These are phyloP conservation scores for Mucor plumbeus DNA, from an alignment of 371 early-diverging fungal species.

Conservation along the genomic window DNA sequence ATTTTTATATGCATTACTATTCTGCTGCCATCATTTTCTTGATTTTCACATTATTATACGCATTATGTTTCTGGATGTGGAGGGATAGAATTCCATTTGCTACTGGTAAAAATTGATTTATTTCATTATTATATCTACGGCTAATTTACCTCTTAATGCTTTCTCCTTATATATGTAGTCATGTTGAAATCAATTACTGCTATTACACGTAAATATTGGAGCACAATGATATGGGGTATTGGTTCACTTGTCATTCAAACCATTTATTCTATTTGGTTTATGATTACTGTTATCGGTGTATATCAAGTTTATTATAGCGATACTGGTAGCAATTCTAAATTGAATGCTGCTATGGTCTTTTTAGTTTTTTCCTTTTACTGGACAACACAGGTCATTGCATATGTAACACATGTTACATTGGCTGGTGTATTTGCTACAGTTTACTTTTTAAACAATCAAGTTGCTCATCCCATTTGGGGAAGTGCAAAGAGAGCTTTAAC, in stretches of 20 bases:
- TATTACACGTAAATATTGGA: conserved; percentile 61
- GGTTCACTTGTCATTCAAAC: conserved; percentile 57
- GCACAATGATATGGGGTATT: conserved; percentile 54
- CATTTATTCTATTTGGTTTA: conserved; percentile 54
- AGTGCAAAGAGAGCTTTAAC: conserved; percentile 86
- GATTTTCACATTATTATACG: conserved; percentile 51
- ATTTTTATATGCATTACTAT: conserved; percentile 55
- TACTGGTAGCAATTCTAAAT: conserved; percentile 22
- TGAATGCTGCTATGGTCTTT: conserved; percentile 62
- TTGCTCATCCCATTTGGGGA: conserved; percentile 67
- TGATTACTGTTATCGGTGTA: conserved; percentile 50
- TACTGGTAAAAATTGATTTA: conserved; percentile 41
- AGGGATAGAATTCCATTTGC: conserved; percentile 62
- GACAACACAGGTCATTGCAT: conserved; percentile 79
- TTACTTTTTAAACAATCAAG: conserved; percentile 79
- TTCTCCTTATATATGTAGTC: conserved; percentile 24
- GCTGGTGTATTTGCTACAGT: conserved; percentile 81
- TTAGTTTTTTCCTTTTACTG: conserved; percentile 78
- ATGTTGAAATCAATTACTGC: conserved; percentile 61
- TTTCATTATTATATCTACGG: not conserved
- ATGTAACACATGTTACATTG: conserved; percentile 78
- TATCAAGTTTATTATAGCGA: conserved; percentile 50
- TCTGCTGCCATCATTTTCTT: conserved; percentile 58
- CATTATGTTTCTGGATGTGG: conserved; percentile 56
- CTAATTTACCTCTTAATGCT: not conserved